Conservation (phyloP, 345 rosid species). For the Euphorbia peplus region DNA sequence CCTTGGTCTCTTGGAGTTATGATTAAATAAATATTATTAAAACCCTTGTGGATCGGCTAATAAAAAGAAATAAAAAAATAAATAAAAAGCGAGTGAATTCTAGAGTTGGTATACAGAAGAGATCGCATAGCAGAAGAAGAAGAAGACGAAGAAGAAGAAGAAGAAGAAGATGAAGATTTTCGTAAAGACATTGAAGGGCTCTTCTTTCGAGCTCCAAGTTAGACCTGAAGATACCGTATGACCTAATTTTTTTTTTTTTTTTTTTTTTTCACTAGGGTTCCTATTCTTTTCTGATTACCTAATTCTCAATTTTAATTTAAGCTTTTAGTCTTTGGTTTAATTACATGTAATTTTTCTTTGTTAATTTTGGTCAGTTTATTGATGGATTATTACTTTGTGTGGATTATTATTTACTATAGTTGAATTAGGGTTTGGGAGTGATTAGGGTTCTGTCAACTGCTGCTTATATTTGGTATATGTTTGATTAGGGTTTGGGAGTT, state of each 20-base stretch:
- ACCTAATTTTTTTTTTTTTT: not conserved
- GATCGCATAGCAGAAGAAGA: conserved; percentile 12
- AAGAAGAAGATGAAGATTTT: conserved; percentile 59
- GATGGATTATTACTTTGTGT: not conserved
- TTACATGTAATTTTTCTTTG: not conserved
- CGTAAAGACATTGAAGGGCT: conserved; percentile 72
- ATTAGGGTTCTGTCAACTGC: not conserved
- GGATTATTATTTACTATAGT: not conserved
- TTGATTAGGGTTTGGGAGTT: not conserved
- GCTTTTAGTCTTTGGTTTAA: too few species aligned
- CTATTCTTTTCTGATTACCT: not conserved
- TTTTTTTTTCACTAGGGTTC: conserved; percentile 1
- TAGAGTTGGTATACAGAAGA: conserved; percentile 17
- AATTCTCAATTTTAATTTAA: not conserved
- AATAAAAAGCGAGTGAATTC: conserved; percentile 11
- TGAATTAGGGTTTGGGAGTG: not conserved
- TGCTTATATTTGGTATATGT: not conserved
- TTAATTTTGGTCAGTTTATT: not conserved
- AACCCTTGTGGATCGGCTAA: not conserved
- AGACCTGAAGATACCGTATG: conserved; percentile 54
- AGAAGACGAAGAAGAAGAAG: not conserved
- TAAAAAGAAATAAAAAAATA: not conserved
- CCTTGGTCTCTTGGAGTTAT: not conserved
- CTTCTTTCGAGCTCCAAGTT: conserved; percentile 67
- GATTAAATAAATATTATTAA: not conserved